Evolutionary conservation across 495 filamentous ascomycete species (phyloP), one percentile per base, ranked within the genome.

Genomic region (Xylaria curta): DNA sequence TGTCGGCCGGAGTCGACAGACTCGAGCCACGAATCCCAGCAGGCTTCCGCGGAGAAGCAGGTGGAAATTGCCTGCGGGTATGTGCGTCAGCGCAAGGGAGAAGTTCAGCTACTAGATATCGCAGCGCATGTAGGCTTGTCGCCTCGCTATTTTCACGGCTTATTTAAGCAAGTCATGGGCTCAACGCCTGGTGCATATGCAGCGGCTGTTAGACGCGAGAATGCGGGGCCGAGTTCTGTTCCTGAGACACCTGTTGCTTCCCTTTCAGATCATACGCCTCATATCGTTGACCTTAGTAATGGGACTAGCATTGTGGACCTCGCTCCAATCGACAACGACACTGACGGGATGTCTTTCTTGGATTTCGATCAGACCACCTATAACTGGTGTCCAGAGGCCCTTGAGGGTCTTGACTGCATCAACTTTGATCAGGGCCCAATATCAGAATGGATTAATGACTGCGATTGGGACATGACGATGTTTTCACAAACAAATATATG

Each of bases 101-200:
- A 82, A 62, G 81, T 85, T 8, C 83, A 81, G 58, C 74, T 88
- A 31, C 78, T 82, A 24, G 81, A 84, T 21, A 75, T 91, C 60
- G 89, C 89, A 12, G 79, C 76, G 46, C 81, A 80, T 62, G 89
- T 85, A 7, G 82, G 84, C 3, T 73, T 90, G 70, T 89, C 88
- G 46, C 80, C 87, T 44, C 85, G 89, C 71, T 86, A 91, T 78
- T 88, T 91, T 71, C 88, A 88, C 74, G 87, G 91, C 40, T 79
- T 91, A 46, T 89, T 90, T 70, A 90, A 87, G 79, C 85, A 88
- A 67, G 82, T 82, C 3, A 86, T 84, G 75, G 87, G 90, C 68
- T 78, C 89, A 26, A 91, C 89, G 72, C 87, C 89, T n/a, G 88
- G 89, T 42, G 83, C 87, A 71, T 91, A 89, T 73, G 65, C 67